Evolutionary conservation across 164 flowering plant genomes (phyloP).

Genomic region (Umbellularia californica): DNA sequence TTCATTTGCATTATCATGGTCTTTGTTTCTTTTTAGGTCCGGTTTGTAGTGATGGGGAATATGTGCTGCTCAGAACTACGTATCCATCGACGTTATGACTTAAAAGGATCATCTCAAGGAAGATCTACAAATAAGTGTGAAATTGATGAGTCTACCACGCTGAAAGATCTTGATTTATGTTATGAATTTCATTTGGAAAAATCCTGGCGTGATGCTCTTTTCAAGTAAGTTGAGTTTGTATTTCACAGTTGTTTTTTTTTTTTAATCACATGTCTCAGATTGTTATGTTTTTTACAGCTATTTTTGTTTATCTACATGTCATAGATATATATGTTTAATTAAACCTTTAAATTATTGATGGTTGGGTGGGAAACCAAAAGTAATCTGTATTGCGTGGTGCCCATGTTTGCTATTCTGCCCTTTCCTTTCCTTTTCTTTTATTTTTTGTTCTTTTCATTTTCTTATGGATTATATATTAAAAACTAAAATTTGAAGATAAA

Average conservation of each 20-base stretch:
- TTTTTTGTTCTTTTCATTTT: too few species aligned
- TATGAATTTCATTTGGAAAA: slow-evolving; percentile 85
- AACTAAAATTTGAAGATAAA: not conserved
- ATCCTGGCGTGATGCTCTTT: slow-evolving; percentile 62
- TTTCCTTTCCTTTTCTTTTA: too few species aligned
- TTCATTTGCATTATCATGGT: not conserved
- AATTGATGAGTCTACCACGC: slow-evolving; percentile 55
- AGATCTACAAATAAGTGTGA: slow-evolving; percentile 58
- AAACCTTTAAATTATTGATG: not conserved
- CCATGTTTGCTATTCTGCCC: too few species aligned
- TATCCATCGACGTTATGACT: slow-evolving; percentile 84
- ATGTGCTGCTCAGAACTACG: slow-evolving; percentile 87
- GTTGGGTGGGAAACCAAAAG: too few species aligned
- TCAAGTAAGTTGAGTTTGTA: slow-evolving; percentile 45
- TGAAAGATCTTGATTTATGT: slow-evolving; percentile 84
- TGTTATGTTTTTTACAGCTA: not conserved
- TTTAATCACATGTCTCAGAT: not conserved
- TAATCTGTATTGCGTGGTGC: too few species aligned
- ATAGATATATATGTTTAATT: not conserved
- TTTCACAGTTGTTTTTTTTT: not conserved
- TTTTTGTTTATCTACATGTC: not conserved
- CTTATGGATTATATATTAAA: not conserved
- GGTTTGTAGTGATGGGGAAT: slow-evolving; percentile 98
- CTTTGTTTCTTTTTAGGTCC: slow-evolving; percentile 43
- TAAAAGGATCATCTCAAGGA: slow-evolving; percentile 91